Percentiles rank a stretch among this genome's conserved stretches.
Evolutionary conservation across 2,329 filamentous ascomycete species (phyloP).

Genomic region (Fusarium irregulare): DNA sequence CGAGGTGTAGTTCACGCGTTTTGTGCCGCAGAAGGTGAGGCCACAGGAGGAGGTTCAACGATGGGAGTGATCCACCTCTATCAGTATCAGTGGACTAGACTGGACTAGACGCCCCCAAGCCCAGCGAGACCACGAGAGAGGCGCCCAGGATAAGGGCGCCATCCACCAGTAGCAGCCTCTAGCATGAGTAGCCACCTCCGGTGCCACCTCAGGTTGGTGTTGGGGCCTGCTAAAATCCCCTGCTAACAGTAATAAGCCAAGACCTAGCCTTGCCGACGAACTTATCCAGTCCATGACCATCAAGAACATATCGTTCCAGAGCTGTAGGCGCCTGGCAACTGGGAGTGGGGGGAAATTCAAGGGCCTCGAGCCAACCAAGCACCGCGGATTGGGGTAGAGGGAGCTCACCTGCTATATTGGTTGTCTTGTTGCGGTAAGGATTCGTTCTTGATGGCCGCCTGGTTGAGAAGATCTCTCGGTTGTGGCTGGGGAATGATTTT

Average conservation of each 20-base stretch:
- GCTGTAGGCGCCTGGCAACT: conserved; percentile 28
- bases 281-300: conserved; percentile 18
- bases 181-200: conserved; percentile 28
- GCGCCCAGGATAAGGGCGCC: conserved; percentile 34
- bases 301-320: conserved; percentile 9
- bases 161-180: conserved; percentile 30
- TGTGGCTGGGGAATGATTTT: conserved; percentile 36
- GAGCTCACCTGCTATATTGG: conserved; percentile 24
- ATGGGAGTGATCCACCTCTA: conserved; percentile 42
- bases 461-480: conserved; percentile 26
- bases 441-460: conserved; percentile 22
- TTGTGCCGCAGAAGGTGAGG: conserved; percentile 49
- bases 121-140: conserved; percentile 32
- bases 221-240: conserved; percentile 24
- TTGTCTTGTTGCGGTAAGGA: conserved; percentile 22
- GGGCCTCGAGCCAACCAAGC: conserved; percentile 34
- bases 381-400: conserved; percentile 24
- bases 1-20: conserved; percentile 47
- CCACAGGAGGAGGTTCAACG: conserved; percentile 46
- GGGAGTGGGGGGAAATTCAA: conserved; percentile 32
- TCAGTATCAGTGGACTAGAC: conserved; percentile 29
- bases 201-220: conserved; percentile 31
- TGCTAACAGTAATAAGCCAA: conserved; percentile 39
- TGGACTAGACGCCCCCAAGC: conserved; percentile 29
- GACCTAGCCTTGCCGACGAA: conserved; percentile 37